Conservation (phyloP, 2,329 filamentous ascomycete genomes). For the Epichloe sibirici region DNA sequence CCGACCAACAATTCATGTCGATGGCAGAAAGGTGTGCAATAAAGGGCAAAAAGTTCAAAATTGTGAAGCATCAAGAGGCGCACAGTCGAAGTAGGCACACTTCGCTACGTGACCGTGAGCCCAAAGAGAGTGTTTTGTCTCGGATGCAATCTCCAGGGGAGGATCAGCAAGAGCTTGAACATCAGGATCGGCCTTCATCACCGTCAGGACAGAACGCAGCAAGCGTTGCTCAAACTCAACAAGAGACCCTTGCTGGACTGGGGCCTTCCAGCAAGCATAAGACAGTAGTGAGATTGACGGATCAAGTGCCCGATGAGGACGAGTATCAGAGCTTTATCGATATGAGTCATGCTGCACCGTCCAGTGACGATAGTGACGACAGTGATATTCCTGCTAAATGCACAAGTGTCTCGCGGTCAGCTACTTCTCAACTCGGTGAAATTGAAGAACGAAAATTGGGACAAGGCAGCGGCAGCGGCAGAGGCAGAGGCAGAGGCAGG, state of each 20-base stretch:
- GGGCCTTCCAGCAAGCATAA: background rate
- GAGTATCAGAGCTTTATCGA: background rate
- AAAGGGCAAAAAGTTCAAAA: slow-evolving; percentile 41
- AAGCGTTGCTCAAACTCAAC: background rate
- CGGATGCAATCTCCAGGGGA: background rate
- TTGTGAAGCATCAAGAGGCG: slow-evolving; percentile 24
- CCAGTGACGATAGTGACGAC: slow-evolving; percentile 10
- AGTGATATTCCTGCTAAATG: slow-evolving; percentile 11
- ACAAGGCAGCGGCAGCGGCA: background rate
- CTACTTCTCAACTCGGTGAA: background rate
- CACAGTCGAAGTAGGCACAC: background rate
- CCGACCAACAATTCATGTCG: slow-evolving; percentile 32
- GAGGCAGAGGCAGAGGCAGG: slow-evolving; percentile 4
- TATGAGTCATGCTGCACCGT: background rate
- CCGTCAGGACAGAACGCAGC: background rate
- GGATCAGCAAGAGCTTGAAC: background rate
- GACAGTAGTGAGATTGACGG: slow-evolving; percentile 9
- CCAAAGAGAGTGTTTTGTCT: background rate
- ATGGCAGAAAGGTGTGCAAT: slow-evolving; percentile 46
- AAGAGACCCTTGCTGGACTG: background rate
- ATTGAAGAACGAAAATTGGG: background rate
- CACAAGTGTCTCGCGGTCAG: background rate
- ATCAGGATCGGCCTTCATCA: background rate
- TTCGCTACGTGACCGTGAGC: background rate
- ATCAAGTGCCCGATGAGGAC: slow-evolving; percentile 4